Percentiles rank a stretch among this genome's conserved stretches.
These are phyloP conservation scores for Fagopyrum homotropicum DNA, from an alignment of 148 eudicot species.

Conservation along the genomic window DNA sequence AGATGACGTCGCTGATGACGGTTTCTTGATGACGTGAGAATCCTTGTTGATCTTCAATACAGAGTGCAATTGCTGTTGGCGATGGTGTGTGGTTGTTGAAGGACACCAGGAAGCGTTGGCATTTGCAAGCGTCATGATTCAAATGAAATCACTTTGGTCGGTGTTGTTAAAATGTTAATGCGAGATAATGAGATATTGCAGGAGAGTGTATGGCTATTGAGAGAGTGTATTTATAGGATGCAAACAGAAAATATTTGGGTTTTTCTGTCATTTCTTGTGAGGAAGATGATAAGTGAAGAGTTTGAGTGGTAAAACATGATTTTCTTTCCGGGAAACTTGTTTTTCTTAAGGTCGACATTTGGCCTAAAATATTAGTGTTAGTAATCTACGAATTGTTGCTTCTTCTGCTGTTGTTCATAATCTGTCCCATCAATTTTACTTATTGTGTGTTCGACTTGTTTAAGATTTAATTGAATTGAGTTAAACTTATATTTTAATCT, in stretches of 20 bases:
- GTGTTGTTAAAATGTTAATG: background rate
- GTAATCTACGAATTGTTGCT: too few relatives aligned
- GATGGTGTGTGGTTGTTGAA: background rate
- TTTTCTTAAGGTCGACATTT: background rate
- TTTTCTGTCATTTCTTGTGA: background rate
- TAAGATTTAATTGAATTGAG: too few relatives aligned
- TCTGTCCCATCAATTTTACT: too few relatives aligned
- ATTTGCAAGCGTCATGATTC: background rate
- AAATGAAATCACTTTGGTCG: background rate
- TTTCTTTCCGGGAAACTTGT: background rate
- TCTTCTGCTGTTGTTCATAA: too few relatives aligned
- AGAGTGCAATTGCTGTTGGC: conserved; percentile 7
- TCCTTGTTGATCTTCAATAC: conserved; percentile 27
- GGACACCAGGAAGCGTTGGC: conserved; percentile 4
- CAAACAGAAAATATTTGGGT: conserved; percentile 9
- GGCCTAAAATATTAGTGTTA: too few relatives aligned
- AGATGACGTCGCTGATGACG: conserved; percentile 8
- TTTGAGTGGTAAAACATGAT: background rate
- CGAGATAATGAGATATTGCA: background rate
- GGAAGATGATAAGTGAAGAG: background rate
- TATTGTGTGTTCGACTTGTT: too few relatives aligned
- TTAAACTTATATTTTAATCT: too few relatives aligned
- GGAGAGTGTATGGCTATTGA: background rate
- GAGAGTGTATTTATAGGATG: background rate
- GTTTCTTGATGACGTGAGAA: conserved; percentile 41